Evolutionary conservation across 352 stramenopile genomes (phyloP).

Genomic region (Pythium sukuiense): DNA sequence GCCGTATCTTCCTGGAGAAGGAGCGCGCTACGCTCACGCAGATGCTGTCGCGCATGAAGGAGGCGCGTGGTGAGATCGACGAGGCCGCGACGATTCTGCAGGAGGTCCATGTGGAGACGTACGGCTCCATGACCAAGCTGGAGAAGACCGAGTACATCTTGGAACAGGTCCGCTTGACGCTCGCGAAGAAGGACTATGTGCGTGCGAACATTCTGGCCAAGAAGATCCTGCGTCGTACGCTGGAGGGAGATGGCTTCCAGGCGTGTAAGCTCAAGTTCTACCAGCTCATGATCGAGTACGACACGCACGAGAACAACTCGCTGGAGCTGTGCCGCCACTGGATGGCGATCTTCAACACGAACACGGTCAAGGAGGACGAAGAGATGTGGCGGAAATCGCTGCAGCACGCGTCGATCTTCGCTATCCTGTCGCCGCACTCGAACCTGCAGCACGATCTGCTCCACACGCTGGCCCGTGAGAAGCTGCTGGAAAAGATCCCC

Average conservation of each 20-base stretch:
- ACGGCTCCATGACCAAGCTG: conserved; percentile 97
- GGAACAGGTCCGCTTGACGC: conserved; percentile 96
- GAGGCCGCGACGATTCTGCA: conserved; percentile 95
- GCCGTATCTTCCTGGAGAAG: conserved; percentile 98
- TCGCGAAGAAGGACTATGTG: conserved; percentile 97
- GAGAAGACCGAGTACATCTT: conserved; percentile 99
- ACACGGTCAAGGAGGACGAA: conserved; percentile 65
- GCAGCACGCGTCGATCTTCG: conserved; percentile 77
- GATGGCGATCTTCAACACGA: conserved; percentile 82
- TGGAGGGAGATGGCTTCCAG: conserved; percentile 94
- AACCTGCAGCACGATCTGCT: conserved; percentile 82
- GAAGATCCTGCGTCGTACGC: conserved; percentile 94
- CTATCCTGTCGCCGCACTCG: conserved; percentile 70
- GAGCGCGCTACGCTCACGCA: conserved; percentile 94
- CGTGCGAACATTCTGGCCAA: conserved; percentile 95
- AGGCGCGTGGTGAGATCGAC: conserved; percentile 91
- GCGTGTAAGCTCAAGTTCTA: conserved; percentile 98
- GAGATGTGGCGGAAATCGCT: conserved; percentile 73
- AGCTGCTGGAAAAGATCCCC: conserved; percentile 61
- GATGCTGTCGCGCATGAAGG: conserved; percentile 92
- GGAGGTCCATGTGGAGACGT: conserved; percentile 98
- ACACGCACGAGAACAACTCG: conserved; percentile 95
- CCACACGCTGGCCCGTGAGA: conserved; percentile 62
- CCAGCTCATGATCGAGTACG: conserved; percentile 95
- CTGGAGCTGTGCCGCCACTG: conserved; percentile 92